These are phyloP conservation scores for Knufia fluminis DNA, from an alignment of 2,329 filamentous ascomycete species.

Conservation along the genomic window DNA sequence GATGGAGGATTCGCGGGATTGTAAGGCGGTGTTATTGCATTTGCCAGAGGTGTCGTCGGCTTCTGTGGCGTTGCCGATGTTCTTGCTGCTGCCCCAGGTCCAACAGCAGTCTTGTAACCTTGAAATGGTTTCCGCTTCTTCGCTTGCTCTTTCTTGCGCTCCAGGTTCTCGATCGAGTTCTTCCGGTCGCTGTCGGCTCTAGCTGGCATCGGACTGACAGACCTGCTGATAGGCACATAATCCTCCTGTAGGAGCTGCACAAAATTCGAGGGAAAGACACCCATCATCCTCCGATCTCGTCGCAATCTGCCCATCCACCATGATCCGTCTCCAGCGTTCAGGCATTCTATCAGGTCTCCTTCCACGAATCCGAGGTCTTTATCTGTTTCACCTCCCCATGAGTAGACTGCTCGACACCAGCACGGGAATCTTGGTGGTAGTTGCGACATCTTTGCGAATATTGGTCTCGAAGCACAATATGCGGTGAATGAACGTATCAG, in stretches of 20 bases:
- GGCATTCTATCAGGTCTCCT: constrained; percentile 92
- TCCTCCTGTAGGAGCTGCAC: constrained; percentile 78
- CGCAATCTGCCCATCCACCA: constrained; percentile 96
- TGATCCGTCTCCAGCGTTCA: constrained; percentile 93
- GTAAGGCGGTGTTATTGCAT: constrained; percentile 29
- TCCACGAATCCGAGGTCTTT: constrained; percentile 94
- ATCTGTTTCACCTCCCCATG: constrained; percentile 92
- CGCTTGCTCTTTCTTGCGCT: constrained; percentile 44
- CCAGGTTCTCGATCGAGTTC: constrained; percentile 13
- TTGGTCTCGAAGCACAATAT: neutral
- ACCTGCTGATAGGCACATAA: constrained; percentile 59
- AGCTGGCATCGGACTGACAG: constrained; percentile 45
- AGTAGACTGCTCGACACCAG: constrained; percentile 86
- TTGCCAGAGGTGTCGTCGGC: constrained; percentile 25
- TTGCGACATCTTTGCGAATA: constrained; percentile 21
- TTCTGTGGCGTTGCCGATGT: constrained; percentile 4
- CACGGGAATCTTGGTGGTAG: constrained; percentile 76
- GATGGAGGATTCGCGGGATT: constrained; percentile 28
- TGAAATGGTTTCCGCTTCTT: constrained; percentile 57
- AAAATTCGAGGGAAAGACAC: constrained; percentile 94
- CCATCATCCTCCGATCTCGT: constrained; percentile 81
- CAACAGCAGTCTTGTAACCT: constrained; percentile 44
- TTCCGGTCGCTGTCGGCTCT: constrained; percentile 32
- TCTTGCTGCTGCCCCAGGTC: constrained; percentile 20
- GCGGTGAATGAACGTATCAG: neutral